phyloP scores from a whole-genome alignment of 2,329 filamentous ascomycete species.

The Pseudocercospora cruenta region DNA sequence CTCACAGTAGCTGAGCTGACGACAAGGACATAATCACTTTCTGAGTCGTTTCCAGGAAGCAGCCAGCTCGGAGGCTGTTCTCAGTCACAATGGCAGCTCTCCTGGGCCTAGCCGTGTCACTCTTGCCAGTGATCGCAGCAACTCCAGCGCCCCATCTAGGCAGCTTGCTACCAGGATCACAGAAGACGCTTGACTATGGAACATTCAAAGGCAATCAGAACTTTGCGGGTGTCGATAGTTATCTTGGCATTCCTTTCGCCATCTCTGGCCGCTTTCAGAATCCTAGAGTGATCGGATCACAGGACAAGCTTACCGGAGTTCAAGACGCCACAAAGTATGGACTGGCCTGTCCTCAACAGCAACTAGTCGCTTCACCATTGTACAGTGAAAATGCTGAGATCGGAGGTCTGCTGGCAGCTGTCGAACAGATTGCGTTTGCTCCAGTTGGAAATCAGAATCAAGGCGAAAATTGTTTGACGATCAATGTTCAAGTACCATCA shows the following conservation, averaged over 20 bases:
- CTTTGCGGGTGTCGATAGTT: slow-evolving; percentile 7
- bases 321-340: slow-evolving; percentile 18
- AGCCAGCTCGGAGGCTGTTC: too few species aligned
- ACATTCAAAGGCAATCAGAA: slow-evolving; percentile 17
- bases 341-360: slow-evolving; percentile 16
- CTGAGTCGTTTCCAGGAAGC: too few species aligned
- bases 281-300: slow-evolving; percentile 7
- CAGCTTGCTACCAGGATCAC: background rate
- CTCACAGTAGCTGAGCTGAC: too few species aligned
- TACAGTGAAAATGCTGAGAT: slow-evolving; percentile 8
- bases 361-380: slow-evolving; percentile 4
- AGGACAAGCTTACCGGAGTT: slow-evolving; percentile 12
- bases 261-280: slow-evolving; percentile 15
- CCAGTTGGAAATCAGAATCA: slow-evolving; percentile 8
- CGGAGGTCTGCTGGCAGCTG: slow-evolving; percentile 11
- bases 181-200: slow-evolving; percentile 17
- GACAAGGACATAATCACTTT: too few species aligned
- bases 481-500: slow-evolving; percentile 15
- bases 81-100: background rate
- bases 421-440: slow-evolving; percentile 15
- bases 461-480: slow-evolving; percentile 16
- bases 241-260: slow-evolving; percentile 23
- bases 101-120: background rate
- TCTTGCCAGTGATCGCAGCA: background rate
- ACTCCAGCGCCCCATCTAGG: background rate